Evolutionary conservation across 176 grass and related monocot species (phyloP), one percentile per base, ranked within the genome.

Genomic region (Triticum dicoccoides): DNA sequence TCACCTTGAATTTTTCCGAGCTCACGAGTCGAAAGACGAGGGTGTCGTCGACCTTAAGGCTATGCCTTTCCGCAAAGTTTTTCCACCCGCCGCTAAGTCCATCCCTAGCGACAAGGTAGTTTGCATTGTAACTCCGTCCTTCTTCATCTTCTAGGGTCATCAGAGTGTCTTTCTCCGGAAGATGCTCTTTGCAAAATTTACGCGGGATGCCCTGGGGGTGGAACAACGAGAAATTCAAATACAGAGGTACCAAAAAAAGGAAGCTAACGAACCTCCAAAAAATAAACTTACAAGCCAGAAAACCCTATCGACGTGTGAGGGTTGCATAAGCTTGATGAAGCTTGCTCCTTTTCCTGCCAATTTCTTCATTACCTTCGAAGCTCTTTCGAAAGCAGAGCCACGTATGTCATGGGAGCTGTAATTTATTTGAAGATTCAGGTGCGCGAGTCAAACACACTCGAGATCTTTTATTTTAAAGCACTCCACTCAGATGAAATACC

Each of bases 51-150:
- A 86, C 73, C n/a, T 83, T 86, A 71, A 90, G 69, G 33, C 8
- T 4, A 73, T 86, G 88, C 0, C 67, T n/a, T 15, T 74, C 14
- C 1, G 45, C 58, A 24, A 90, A 90, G 37, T 59, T 44, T 20
- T 42, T 65, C 89, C 89, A 90, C 20, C 84, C 74, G n/a, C 39
- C 80, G 65, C 84, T 87, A 7, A 90, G 89, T 67, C 74, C 89
- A 58, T 78, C 75, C 80, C 65, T 90, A 9, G 4, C 0, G 17
- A 42, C 80, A 44, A 73, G 34, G 83, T 80, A 90, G 1, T 2
- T 38, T 2, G 74, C 41, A 42, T 42, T 9, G 41, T 45, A 44
- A 3, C 24, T 73, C 15, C 15, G 3, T 17, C 84, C 84, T 47
- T 79, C 42, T 65, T 87, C 75, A 87, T 87, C 89, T 80, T 87